Conservation (phyloP, 306 rosid genomes). For the Corylus avellana region DNA sequence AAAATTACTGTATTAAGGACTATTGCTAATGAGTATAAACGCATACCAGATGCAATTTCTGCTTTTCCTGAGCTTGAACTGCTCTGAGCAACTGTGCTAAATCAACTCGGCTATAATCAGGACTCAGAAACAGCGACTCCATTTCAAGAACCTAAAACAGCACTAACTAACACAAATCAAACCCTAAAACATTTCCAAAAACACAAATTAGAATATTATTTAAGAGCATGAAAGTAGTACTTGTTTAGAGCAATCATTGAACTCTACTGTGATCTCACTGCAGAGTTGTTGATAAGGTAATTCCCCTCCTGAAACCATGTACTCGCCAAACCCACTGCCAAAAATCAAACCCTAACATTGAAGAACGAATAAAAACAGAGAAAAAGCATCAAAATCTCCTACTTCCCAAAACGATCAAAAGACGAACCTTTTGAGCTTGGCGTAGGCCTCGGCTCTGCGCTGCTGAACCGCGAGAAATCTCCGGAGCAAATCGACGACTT, state of each 20-base stretch:
- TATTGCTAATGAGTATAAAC: conserved; percentile 6
- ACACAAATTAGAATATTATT: no score
- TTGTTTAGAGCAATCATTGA: conserved; percentile 78
- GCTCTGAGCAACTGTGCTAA: conserved; percentile 81
- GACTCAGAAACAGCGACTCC: conserved; percentile 58
- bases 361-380: neutral
- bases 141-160: conserved; percentile 65
- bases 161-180: conserved; percentile 37
- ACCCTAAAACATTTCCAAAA: conserved; percentile 13
- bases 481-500: conserved; percentile 50
- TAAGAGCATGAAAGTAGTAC: conserved; percentile 24
- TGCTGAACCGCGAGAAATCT: conserved; percentile 62
- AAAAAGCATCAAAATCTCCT: neutral
- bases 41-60: conserved; percentile 75
- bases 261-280: conserved; percentile 73
- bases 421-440: conserved; percentile 62
- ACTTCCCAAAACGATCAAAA: neutral
- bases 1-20: neutral
- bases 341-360: neutral
- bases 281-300: conserved; percentile 72
- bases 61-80: conserved; percentile 84
- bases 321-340: conserved; percentile 76
- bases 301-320: conserved; percentile 66
- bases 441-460: conserved; percentile 78
- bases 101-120: conserved; percentile 60